Conservation (phyloP, 1,284 basidiomycete genomes). For the Pisolithus thermaeus region DNA sequence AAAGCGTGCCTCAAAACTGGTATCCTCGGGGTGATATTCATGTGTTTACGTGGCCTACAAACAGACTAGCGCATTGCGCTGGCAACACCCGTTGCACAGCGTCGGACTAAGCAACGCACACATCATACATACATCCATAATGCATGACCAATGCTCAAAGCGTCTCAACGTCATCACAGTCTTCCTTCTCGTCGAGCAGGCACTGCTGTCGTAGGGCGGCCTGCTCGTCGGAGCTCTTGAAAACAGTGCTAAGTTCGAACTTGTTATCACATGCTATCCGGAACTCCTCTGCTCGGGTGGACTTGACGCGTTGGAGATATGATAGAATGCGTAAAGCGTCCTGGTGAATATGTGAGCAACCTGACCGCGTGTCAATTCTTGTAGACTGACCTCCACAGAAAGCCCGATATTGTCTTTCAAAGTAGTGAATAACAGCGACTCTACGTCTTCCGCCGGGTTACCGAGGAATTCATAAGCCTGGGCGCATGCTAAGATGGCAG, state of each 20-base stretch:
- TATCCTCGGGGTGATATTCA: no score
- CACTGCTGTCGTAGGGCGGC: conserved; percentile 18
- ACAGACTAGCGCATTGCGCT: no score
- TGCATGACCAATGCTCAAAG: neutral
- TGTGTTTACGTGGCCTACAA: no score
- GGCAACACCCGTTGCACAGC: no score
- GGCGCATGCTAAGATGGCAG: conserved; percentile 58
- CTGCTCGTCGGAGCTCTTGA: conserved; percentile 50
- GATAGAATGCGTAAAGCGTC: conserved; percentile 40
- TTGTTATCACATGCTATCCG: conserved; percentile 41
- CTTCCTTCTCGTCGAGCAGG: conserved; percentile 11
- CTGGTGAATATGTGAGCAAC: conserved; percentile 26
- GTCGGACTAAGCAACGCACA: neutral
- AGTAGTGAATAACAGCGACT: conserved; percentile 50
- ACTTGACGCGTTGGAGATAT: conserved; percentile 46
- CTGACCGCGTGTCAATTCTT: neutral
- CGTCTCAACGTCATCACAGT: conserved; percentile 22
- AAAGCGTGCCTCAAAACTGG: no score
- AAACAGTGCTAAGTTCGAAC: conserved; percentile 61
- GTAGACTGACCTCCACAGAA: conserved; percentile 43
- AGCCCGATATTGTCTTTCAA: conserved; percentile 42
- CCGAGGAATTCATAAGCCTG: conserved; percentile 44
- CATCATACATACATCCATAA: neutral
- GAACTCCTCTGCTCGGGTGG: conserved; percentile 55
- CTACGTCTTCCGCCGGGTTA: conserved; percentile 51